These are phyloP conservation scores for Corymbia citriodora DNA, from an alignment of 441 rosid species.

Conservation along the genomic window DNA sequence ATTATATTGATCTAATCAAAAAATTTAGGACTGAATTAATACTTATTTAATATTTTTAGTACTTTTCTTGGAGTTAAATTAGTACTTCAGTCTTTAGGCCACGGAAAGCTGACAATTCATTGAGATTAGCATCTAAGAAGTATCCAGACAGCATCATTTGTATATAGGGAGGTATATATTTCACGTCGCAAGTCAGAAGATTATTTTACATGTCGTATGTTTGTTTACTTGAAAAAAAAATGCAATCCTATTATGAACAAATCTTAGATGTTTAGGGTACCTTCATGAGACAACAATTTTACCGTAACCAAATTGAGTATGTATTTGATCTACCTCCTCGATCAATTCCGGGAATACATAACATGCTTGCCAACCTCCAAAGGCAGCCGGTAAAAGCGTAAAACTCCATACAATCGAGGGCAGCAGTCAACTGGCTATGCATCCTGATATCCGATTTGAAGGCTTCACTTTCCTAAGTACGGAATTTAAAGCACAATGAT, in stretches of 20 bases:
- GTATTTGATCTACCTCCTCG: background rate
- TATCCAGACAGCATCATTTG: background rate
- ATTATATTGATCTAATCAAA: too few relatives aligned
- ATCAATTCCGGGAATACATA: background rate
- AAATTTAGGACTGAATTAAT: too few relatives aligned
- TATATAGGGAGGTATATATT: background rate
- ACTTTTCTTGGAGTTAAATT: background rate
- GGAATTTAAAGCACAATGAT: background rate
- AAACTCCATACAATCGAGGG: background rate
- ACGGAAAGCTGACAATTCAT: background rate
- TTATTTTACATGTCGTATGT: background rate
- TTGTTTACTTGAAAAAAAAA: background rate
- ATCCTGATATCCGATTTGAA: background rate
- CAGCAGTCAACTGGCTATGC: background rate
- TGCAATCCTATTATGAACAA: background rate
- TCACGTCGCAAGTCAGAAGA: accelerated
- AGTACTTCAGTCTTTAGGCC: accelerated
- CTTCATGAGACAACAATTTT: background rate
- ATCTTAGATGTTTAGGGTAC: background rate
- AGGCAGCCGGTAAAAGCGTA: too few relatives aligned
- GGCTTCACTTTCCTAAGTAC: background rate
- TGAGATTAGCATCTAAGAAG: background rate
- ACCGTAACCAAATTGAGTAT: background rate
- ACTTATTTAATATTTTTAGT: too few relatives aligned
- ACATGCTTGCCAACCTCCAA: too few relatives aligned